These are phyloP conservation scores for Geotrichum macrosporum DNA, from an alignment of 1,139 yeast species.

Conservation along the genomic window DNA sequence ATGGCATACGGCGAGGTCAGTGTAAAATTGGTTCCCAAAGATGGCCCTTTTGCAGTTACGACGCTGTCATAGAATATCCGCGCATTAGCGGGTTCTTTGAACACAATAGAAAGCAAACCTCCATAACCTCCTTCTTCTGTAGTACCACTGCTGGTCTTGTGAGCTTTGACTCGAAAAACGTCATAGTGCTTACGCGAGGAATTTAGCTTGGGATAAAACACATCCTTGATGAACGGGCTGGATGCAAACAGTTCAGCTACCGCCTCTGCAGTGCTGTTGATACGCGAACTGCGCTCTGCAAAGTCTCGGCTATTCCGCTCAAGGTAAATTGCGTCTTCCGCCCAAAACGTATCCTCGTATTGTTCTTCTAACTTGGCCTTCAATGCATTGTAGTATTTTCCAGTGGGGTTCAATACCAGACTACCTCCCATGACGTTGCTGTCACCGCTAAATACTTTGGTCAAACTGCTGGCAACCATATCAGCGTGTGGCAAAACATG, in stretches of 20 bases:
- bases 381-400: constrained; percentile 51
- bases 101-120: constrained; percentile 75
- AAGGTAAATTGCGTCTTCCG: constrained; percentile 85
- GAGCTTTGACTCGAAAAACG: constrained; percentile 58
- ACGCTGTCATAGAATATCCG: constrained; percentile 69
- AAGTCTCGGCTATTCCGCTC: constrained; percentile 94
- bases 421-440: constrained; percentile 96
- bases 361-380: constrained; percentile 49
- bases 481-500: constrained; percentile 81
- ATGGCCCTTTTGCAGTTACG: constrained; percentile 83
- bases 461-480: constrained; percentile 77
- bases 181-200: constrained; percentile 65
- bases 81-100: constrained; percentile 64
- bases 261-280: constrained; percentile 63
- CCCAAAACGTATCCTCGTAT: constrained; percentile 81
- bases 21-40: constrained; percentile 90
- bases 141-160: no score
- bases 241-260: constrained; percentile 41
- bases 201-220: constrained; percentile 65
- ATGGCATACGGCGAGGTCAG: constrained; percentile 88
- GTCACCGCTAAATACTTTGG: constrained; percentile 91
- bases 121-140: constrained; percentile 79
- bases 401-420: constrained; percentile 66
- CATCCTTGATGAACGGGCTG: constrained; percentile 47
- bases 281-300: constrained; percentile 58